phyloP scores from a whole-genome alignment of 148 eudicot species.

The Selenicereus undatus region DNA sequence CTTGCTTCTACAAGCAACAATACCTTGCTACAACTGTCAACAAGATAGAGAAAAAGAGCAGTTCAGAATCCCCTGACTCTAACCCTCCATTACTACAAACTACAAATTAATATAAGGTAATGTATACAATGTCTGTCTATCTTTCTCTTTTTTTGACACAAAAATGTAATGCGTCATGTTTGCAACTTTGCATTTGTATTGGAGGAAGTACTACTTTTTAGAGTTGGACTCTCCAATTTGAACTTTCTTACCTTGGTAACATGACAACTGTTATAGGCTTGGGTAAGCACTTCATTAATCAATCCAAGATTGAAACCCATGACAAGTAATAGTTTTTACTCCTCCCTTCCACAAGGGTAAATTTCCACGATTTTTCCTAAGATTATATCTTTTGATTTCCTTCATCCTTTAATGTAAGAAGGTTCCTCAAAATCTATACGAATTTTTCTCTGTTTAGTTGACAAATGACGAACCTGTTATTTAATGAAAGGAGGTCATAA shows the following conservation, averaged over 20 bases:
- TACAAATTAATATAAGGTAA: not conserved
- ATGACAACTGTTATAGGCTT: not conserved
- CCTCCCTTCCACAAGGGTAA: no score
- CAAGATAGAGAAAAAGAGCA: not conserved
- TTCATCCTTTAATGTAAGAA: no score
- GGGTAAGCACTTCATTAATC: not conserved
- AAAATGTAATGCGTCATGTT: not conserved
- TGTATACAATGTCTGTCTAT: not conserved
- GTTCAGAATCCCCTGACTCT: not conserved
- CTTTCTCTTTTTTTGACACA: not conserved
- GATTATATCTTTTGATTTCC: no score
- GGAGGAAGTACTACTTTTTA: not conserved
- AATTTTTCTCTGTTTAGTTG: no score
- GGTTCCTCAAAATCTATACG: no score
- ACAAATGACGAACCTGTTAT: no score
- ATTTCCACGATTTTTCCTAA: no score
- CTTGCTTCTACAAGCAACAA: constrained; percentile 20
- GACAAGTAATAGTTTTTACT: no score
- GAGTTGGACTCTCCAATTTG: not conserved
- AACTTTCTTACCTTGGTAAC: not conserved
- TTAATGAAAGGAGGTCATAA: no score
- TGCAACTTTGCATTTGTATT: not conserved
- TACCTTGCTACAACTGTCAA: not conserved
- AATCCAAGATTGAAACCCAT: no score
- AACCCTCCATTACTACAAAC: not conserved